Evolutionary conservation across 2,329 filamentous ascomycete species (phyloP), one percentile per base, ranked within the genome.

Genomic region (Exutisphaerella laricina): DNA sequence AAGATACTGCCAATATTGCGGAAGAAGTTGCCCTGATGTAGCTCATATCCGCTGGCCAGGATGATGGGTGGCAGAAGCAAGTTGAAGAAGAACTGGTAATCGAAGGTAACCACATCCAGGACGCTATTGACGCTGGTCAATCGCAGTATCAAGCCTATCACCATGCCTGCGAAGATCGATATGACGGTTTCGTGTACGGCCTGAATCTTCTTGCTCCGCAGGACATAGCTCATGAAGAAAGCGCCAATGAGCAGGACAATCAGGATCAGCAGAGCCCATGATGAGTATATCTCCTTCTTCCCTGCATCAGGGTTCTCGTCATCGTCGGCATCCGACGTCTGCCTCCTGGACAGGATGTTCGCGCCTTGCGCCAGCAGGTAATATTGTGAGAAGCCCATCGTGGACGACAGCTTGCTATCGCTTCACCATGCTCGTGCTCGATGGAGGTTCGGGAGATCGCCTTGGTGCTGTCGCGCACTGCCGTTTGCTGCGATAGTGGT

Each of bases 71-170:
- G 92, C n/a, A 98, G 84, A 9, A 98, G 79, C 33, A 98, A 79
- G 67, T 98, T 98, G 75, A 98, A 98, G 75, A 98, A 98, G 73
- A 97, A 95, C 63, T 97, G 89, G 65, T 96, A 96, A 71, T 97
- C 85, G 73, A 98, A 98, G 67, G 84, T 94, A 61, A 98, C 88
- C 52, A 87, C 82, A 62, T 86, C 85, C 65, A 89, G 84, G 58
- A 98, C 88, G 50, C 84, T 87, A 50, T 87, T 83, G 53, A 84
- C 83, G 39, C 84, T 82, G 31, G 81, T 86, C 50, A 96, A 71
- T 60, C 92, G 80, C 45, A 98, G 80, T 46, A 94, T 78, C 57
- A 98, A 73, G 4, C 92, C 92, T 48, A 98, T 88, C 45, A 88
- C 84, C 92, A 97, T 97, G 59, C 90, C 90, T 45, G 88, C 89